These are phyloP conservation scores for Zygosaccharomyces pseudobailii DNA, from an alignment of 1,139 yeast species.

Conservation along the genomic window DNA sequence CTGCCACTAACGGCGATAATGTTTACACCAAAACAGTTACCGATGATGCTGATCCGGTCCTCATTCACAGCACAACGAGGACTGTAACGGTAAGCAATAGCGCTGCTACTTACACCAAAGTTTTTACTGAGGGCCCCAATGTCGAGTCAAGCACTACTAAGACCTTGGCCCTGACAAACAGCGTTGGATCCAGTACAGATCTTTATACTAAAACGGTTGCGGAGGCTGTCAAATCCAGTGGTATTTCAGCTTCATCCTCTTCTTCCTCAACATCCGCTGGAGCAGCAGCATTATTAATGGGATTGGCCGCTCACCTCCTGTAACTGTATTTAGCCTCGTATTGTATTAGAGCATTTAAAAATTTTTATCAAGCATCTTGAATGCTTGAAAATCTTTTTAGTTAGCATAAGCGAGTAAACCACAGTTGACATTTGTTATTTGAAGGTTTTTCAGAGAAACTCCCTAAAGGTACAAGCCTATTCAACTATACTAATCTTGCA, in stretches of 20 bases:
- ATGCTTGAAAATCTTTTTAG: no score
- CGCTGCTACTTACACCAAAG: constrained; percentile 5
- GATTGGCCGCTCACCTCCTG: not conserved
- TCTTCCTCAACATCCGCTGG: not conserved
- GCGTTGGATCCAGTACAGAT: not conserved
- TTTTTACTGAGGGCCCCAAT: constrained; percentile 8
- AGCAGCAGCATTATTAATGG: not conserved
- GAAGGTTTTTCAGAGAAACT: no score
- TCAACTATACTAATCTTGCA: no score
- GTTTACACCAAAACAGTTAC: constrained; percentile 8
- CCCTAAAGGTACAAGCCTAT: no score
- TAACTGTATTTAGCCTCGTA: no score
- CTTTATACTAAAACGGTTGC: constrained; percentile 2
- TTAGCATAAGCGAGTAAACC: no score
- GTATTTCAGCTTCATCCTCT: constrained; percentile 1
- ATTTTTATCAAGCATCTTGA: no score
- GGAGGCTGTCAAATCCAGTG: not conserved
- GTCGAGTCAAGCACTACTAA: constrained; percentile 2
- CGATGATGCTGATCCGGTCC: constrained; percentile 5
- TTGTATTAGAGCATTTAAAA: no score
- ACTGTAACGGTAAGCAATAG: constrained; percentile 6
- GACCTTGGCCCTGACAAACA: constrained; percentile 1
- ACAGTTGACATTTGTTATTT: no score
- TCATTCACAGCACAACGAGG: constrained; percentile 7
- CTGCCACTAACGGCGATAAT: constrained; percentile 5